A percentile compares a stretch with the other conserved stretches of the same genome.
Evolutionary conservation across 441 rosid species (phyloP).

Genomic region (Gossypium trilobum): DNA sequence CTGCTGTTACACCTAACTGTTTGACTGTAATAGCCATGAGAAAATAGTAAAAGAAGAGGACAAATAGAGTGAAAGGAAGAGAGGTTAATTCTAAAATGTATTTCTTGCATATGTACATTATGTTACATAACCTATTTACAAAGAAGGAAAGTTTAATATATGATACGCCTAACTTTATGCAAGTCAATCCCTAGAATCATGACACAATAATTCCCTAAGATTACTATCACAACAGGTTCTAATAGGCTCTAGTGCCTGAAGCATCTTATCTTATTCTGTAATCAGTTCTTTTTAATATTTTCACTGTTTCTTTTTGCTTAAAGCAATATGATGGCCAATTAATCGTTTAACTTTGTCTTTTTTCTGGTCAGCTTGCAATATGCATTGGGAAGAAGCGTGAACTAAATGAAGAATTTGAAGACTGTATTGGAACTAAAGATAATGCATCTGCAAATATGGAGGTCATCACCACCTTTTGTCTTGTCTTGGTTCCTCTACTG

Average conservation of each 20-base stretch:
- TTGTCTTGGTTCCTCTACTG: conserved; percentile 5
- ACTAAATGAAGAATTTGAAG: conserved; percentile 73
- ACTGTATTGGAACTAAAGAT: conserved; percentile 70
- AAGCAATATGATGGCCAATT: background rate
- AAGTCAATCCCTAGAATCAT: background rate
- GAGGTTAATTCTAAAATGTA: background rate
- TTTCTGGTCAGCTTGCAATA: conserved; percentile 68
- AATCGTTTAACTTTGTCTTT: conserved; percentile 16
- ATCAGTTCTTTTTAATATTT: background rate
- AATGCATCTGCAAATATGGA: conserved; percentile 29
- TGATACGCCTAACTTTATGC: background rate
- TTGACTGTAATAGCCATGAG: background rate
- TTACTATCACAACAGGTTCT: background rate
- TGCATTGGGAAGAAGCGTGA: conserved; percentile 88
- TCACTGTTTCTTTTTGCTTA: background rate
- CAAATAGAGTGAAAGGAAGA: background rate
- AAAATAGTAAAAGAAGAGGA: background rate
- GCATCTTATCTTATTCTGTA: conserved; percentile 8
- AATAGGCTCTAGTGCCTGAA: background rate
- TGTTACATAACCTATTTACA: background rate
- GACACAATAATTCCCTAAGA: background rate
- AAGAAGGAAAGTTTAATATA: background rate
- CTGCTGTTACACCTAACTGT: background rate
- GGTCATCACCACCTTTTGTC: conserved; percentile 32
- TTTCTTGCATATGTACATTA: background rate